A percentile compares a stretch with the other conserved stretches of the same genome.
phyloP scores from a whole-genome alignment of 345 rosid species.

The Psidium guajava region DNA sequence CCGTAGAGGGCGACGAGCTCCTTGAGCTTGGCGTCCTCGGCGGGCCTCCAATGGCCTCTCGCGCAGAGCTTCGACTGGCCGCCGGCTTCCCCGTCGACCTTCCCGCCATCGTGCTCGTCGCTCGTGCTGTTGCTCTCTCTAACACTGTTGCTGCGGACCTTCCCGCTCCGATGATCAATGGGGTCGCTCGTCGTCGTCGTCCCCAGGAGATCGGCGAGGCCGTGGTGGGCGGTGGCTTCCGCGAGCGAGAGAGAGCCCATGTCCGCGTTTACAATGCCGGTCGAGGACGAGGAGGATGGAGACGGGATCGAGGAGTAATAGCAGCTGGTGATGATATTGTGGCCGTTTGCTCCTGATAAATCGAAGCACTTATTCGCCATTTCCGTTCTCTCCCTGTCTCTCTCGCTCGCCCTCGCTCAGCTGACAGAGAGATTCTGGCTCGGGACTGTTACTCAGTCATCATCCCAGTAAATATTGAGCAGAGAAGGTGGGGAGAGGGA shows the following conservation, averaged over 20 bases:
- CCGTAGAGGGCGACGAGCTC: slow-evolving; percentile 89
- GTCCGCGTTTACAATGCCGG: slow-evolving; percentile 29
- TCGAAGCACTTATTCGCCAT: slow-evolving; percentile 9
- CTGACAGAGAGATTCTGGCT: slow-evolving; percentile 38
- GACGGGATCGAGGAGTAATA: slow-evolving; percentile 1
- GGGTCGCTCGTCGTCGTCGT: not conserved
- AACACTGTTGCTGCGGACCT: not conserved
- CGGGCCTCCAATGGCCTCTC: slow-evolving; percentile 97
- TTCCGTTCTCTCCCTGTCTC: not conserved
- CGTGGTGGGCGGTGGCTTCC: slow-evolving; percentile 3
- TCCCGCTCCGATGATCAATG: not conserved
- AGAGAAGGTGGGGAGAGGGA: not conserved
- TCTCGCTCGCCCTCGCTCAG: slow-evolving; percentile 5
- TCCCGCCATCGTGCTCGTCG: slow-evolving; percentile 9
- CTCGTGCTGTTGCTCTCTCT: not conserved
- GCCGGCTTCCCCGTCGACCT: slow-evolving; percentile 27
- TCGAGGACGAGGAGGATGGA: not conserved
- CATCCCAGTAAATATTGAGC: not conserved
- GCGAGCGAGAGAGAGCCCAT: slow-evolving; percentile 38
- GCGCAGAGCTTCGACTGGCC: slow-evolving; percentile 74
- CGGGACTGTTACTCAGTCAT: slow-evolving; percentile 33
- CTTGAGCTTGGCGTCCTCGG: slow-evolving; percentile 84
- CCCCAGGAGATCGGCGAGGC: not conserved
- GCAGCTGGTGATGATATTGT: not conserved
- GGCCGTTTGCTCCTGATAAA: slow-evolving; percentile 3